Evolutionary conservation across 345 rosid species (phyloP).

Genomic region (Gossypium sturtianum): DNA sequence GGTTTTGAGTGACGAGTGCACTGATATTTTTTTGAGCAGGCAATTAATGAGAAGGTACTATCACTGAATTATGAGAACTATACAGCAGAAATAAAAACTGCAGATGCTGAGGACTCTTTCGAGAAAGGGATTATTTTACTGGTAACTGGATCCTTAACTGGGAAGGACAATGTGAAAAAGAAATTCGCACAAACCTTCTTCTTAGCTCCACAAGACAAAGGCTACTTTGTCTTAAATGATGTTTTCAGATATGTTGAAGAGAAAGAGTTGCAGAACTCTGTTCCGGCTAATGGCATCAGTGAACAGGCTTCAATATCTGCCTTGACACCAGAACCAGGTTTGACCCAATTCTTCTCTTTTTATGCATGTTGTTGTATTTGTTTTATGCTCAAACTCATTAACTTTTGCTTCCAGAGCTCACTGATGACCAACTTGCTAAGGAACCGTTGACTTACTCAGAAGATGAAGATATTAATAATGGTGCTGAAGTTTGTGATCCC

Average conservation of each 20-base stretch:
- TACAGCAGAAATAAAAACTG: conserved; percentile 57
- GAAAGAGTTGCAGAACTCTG: conserved; percentile 25
- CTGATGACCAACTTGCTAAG: conserved; percentile 23
- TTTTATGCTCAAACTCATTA: conserved; percentile 2
- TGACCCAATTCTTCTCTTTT: conserved; percentile 4
- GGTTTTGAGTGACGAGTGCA: background rate
- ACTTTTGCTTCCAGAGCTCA: conserved; percentile 30
- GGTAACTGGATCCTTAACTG: conserved; percentile 63
- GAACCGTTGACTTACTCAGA: conserved; percentile 28
- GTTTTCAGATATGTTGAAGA: conserved; percentile 59
- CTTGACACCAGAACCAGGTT: conserved; percentile 36
- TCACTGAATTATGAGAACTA: conserved; percentile 42
- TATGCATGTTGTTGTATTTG: background rate
- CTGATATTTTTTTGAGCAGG: conserved; percentile 26
- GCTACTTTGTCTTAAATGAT: conserved; percentile 71
- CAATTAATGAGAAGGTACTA: conserved; percentile 39
- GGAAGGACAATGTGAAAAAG: conserved; percentile 51
- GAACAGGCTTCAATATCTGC: conserved; percentile 30
- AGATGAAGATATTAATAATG: conserved; percentile 39
- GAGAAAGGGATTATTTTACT: conserved; percentile 61
- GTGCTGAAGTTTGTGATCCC: conserved; percentile 43
- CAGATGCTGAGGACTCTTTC: conserved; percentile 58
- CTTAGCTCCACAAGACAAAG: conserved; percentile 70
- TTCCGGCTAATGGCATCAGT: conserved; percentile 18
- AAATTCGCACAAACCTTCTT: conserved; percentile 67